Percentiles rank a stretch among this genome's conserved stretches.
Evolutionary conservation across 148 eudicot species (phyloP).

Genomic region (Rheum nobile): DNA sequence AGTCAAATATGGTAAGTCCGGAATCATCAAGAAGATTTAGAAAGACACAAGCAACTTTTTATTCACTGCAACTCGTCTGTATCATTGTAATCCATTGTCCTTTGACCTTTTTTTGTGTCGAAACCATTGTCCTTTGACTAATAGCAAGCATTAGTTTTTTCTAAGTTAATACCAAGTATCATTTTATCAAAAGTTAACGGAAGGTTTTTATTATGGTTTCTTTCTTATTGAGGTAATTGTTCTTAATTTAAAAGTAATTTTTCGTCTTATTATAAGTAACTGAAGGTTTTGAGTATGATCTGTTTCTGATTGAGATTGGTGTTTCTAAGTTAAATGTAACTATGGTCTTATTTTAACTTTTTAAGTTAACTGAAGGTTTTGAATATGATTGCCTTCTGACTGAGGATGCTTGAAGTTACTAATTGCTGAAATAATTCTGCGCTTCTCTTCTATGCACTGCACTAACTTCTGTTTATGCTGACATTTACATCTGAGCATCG

Average conservation of each 20-base stretch:
- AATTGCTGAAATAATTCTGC: background rate
- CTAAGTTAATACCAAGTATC: background rate
- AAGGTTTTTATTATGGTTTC: background rate
- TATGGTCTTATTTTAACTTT: background rate
- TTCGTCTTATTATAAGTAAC: background rate
- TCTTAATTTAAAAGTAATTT: background rate
- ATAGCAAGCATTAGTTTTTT: background rate
- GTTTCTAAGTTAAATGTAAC: background rate
- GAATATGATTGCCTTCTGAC: background rate
- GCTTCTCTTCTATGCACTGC: background rate
- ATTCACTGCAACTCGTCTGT: background rate
- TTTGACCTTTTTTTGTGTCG: too few relatives aligned
- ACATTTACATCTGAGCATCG: background rate
- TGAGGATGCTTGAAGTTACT: background rate
- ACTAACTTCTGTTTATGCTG: background rate
- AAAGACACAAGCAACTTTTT: background rate
- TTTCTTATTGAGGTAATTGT: background rate
- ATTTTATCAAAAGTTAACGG: background rate
- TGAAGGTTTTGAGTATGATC: background rate
- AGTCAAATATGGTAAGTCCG: slow-evolving; percentile 82
- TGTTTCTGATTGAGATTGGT: background rate
- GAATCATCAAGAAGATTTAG: background rate
- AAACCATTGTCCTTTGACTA: background rate
- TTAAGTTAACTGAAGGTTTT: background rate
- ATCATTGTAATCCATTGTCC: too few relatives aligned